These are phyloP conservation scores for Quillaja saponaria DNA, from an alignment of 306 rosid genomes.

Conservation along the genomic window DNA sequence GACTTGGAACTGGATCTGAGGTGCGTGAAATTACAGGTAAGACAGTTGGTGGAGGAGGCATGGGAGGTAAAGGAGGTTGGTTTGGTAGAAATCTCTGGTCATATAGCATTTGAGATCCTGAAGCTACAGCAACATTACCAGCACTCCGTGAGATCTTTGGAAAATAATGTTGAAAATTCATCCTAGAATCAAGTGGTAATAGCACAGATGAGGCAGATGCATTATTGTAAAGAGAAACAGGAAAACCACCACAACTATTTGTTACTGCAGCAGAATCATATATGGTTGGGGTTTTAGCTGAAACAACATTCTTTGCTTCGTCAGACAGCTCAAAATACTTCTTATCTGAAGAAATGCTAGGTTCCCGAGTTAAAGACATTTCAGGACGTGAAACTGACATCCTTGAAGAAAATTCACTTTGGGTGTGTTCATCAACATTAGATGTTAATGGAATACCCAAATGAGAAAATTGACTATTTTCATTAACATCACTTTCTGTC, in stretches of 20 bases:
- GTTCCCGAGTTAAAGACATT: constrained; percentile 71
- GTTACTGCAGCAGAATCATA: constrained; percentile 53
- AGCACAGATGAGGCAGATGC: constrained; percentile 56
- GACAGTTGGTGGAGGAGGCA: constrained; percentile 83
- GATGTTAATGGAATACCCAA: constrained; percentile 65
- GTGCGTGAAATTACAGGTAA: constrained; percentile 60
- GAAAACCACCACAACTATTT: constrained; percentile 57
- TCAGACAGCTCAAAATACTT: constrained; percentile 78
- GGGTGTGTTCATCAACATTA: constrained; percentile 75
- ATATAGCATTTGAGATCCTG: constrained; percentile 75
- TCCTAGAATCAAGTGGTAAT: constrained; percentile 59
- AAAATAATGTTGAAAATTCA: constrained; percentile 55
- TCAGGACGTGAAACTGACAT: constrained; percentile 83
- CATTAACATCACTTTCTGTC: constrained; percentile 81
- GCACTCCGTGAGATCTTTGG: constrained; percentile 67
- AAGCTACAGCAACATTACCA: constrained; percentile 50
- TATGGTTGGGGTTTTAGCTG: constrained; percentile 35
- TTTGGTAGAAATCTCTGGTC: constrained; percentile 72
- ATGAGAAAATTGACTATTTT: constrained; percentile 63
- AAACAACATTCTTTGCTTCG: constrained; percentile 57
- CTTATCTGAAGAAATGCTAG: constrained; percentile 84
- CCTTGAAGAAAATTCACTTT: constrained; percentile 87
- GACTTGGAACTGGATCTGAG: constrained; percentile 59
- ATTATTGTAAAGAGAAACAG: constrained; percentile 54
- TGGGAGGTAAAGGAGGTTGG: constrained; percentile 96